Evolutionary conservation across 2,329 filamentous ascomycete genomes (phyloP), one percentile per base, ranked within the genome.

Genomic region (Endothia cerciana): DNA sequence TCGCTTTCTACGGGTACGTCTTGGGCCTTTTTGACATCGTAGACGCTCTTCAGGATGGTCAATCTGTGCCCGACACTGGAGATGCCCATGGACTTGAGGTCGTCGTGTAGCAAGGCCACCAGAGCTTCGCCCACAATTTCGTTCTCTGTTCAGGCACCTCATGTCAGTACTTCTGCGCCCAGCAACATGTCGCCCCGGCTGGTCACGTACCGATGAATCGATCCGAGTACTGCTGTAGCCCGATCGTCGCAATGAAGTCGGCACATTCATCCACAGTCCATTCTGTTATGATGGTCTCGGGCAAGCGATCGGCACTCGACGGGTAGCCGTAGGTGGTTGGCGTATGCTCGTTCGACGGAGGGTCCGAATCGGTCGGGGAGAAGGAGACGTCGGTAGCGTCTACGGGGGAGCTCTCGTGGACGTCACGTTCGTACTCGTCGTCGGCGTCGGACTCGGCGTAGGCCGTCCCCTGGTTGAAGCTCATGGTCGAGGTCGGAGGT

Each of bases 71-170:
- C 95, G 58, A 97, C 93, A 79, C 94, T 98, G 69, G 84, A 83
- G 70, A 99, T 91, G 58, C 94, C 94, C 89, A 98, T 94, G 75
- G 96, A 93, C 79, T 96, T 97, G 72, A 99, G 82, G 76, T 98
- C 94, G 65, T 97, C 92, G 76, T 98, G 95, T 69, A 91, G 90
- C 69, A 99, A 81, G 49, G 92, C 92, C 65, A 97, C 88, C 69
- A 99, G 82, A 62, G 92, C 94, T 76, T 98, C 93, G 70, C 95
- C 95, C 45, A 94, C 90, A 72, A 99, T 96, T 70, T 93, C 93
- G 75, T 99, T 97, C 74, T 97, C 95, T 95, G 76, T 41, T 49
- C 58, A 33, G 33, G 10, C 2, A 55, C 49, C 66, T 61, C 68
- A 72, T 71, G 73, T 71, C 69, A 75, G 70, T 51, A 69, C 59